A percentile compares a stretch with the other conserved stretches of the same genome.
These are phyloP conservation scores for Mantamonas sphyraenae DNA, from an alignment of 78 protist genomes.

Conservation along the genomic window DNA sequence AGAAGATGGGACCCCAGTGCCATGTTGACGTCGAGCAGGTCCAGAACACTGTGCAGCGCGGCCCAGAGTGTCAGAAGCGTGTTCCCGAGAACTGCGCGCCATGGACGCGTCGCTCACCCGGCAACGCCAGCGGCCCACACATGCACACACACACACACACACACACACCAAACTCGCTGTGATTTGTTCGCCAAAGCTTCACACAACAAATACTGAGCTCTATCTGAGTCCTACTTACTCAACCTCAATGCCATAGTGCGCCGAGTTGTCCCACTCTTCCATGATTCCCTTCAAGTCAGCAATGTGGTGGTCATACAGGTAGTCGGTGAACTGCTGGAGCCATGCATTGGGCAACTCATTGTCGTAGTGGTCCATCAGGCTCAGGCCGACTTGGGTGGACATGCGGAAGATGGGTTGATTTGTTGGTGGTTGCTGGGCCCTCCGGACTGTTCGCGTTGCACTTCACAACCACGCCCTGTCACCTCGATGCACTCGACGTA, in stretches of 20 bases:
- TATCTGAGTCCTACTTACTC: not conserved
- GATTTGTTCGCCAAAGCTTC: no score
- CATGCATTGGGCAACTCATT: no score
- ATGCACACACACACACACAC: not conserved
- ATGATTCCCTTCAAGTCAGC: not conserved
- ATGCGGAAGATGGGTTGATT: no score
- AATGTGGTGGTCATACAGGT: not conserved
- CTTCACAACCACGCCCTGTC: no score
- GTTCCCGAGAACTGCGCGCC: not conserved
- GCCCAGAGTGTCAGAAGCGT: no score
- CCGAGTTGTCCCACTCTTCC: not conserved
- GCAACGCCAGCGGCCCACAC: not conserved
- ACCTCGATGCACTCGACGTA: no score
- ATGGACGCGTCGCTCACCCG: not conserved
- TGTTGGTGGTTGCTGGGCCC: no score
- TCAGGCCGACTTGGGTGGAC: no score
- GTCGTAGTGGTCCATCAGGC: no score
- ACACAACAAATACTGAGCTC: no score
- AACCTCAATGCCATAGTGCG: not conserved
- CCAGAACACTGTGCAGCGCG: conserved; percentile 13
- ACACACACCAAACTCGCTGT: not conserved
- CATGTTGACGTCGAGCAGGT: not conserved
- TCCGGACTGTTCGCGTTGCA: no score
- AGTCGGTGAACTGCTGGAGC: not conserved
- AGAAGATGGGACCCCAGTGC: not conserved